Evolutionary conservation across 495 filamentous ascomycete genomes (phyloP).

Genomic region (Massariosphaeria phaeospora): DNA sequence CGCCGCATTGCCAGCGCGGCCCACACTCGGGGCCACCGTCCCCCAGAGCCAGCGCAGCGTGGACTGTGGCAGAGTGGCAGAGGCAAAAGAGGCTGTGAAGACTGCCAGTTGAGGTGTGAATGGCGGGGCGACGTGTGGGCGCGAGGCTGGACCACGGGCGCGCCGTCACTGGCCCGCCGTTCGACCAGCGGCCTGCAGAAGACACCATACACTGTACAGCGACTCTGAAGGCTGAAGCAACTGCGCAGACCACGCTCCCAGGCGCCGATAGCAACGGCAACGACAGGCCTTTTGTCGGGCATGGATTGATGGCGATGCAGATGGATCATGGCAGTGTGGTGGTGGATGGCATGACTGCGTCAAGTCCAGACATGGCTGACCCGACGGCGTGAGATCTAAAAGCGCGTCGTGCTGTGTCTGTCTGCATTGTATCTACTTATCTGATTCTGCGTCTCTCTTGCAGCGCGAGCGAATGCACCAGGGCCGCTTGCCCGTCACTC

Average conservation of each 20-base stretch:
- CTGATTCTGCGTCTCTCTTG: too few species aligned
- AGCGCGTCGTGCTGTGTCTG: background rate
- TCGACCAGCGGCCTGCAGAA: conserved; percentile 1
- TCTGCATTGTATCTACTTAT: too few species aligned
- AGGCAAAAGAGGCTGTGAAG: background rate
- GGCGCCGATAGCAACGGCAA: too few species aligned
- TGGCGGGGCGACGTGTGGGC: background rate
- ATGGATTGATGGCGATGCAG: background rate
- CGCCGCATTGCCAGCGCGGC: too few species aligned
- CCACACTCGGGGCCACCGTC: background rate
- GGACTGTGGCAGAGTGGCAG: conserved; percentile 12
- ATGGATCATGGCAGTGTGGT: background rate
- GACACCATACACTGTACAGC: too few species aligned
- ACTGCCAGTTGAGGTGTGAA: background rate
- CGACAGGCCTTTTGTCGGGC: too few species aligned
- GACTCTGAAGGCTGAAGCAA: too few species aligned
- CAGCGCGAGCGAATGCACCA: too few species aligned
- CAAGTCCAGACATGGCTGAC: background rate
- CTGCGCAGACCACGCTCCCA: too few species aligned
- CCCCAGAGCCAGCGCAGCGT: conserved; percentile 7
- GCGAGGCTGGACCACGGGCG: background rate
- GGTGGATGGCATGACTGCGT: conserved; percentile 14
- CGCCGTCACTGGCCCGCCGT: conserved; percentile 20
- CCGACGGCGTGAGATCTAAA: conserved; percentile 1
- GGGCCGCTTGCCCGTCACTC: too few species aligned